Conservation (phyloP, 1,284 basidiomycete species). For the Moesziomyces sp. region DNA sequence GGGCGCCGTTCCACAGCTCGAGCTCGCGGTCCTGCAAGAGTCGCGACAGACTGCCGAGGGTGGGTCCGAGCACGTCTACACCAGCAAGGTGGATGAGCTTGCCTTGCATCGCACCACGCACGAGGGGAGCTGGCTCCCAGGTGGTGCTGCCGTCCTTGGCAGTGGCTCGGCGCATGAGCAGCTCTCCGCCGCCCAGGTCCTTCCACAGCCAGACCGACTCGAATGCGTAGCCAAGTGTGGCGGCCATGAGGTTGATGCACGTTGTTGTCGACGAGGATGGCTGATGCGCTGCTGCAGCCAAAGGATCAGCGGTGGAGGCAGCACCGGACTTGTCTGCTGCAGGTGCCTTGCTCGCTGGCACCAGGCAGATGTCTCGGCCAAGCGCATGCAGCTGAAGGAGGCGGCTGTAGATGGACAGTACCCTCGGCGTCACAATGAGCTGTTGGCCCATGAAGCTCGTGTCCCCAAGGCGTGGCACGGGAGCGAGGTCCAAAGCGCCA, state of each 20-base stretch:
- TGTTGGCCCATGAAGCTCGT: slow-evolving; percentile 22
- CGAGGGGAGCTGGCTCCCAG: slow-evolving; percentile 65
- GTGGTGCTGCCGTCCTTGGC: slow-evolving; percentile 62
- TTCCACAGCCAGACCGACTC: slow-evolving; percentile 68
- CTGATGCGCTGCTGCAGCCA: slow-evolving; percentile 44
- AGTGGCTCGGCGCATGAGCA: slow-evolving; percentile 65
- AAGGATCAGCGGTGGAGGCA: slow-evolving; percentile 30
- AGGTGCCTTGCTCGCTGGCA: slow-evolving; percentile 50
- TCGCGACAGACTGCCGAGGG: slow-evolving; percentile 61
- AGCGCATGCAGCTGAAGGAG: slow-evolving; percentile 67
- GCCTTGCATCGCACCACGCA: slow-evolving; percentile 65
- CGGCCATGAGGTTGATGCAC: slow-evolving; percentile 65
- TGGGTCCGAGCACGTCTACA: slow-evolving; percentile 68
- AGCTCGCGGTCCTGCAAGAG: slow-evolving; percentile 63
- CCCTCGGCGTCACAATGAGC: slow-evolving; percentile 63
- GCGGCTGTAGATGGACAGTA: slow-evolving; percentile 61
- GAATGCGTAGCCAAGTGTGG: slow-evolving; percentile 66
- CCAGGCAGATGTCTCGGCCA: slow-evolving; percentile 63
- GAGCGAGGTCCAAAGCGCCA: slow-evolving; percentile 52
- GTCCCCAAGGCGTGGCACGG: slow-evolving; percentile 49
- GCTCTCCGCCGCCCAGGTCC: slow-evolving; percentile 67
- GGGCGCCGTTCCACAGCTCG: slow-evolving; percentile 64
- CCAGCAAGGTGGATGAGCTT: slow-evolving; percentile 68
- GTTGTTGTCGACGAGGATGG: slow-evolving; percentile 67
- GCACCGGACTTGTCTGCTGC: slow-evolving; percentile 27